Evolutionary conservation across 768 basidiomycete species (phyloP).

Genomic region (Russula vinacea): DNA sequence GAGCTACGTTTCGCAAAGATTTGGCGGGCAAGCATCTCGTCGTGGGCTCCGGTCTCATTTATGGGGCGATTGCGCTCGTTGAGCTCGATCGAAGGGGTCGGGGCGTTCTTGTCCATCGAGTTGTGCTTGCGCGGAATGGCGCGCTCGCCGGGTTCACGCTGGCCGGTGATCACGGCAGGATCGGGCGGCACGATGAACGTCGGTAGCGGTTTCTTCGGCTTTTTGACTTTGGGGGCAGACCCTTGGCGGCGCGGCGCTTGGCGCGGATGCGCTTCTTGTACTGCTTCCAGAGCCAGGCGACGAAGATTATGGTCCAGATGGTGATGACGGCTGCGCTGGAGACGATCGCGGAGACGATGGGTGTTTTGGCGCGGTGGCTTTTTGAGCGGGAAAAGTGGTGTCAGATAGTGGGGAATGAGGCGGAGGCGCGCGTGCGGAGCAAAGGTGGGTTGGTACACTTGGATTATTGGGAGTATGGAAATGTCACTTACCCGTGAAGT

Average conservation of each 20-base stretch:
- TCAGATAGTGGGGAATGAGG: no score
- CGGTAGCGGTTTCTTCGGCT: conserved; percentile 18
- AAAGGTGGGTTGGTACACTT: not conserved
- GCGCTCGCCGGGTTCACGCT: conserved; percentile 23
- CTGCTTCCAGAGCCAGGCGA: conserved; percentile 22
- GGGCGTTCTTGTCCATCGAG: not conserved
- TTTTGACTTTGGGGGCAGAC: conserved; percentile 22
- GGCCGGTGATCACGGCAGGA: conserved; percentile 26
- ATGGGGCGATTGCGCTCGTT: conserved; percentile 2
- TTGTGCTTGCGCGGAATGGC: conserved; percentile 19
- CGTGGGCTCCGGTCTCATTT: not conserved
- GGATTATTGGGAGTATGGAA: not conserved
- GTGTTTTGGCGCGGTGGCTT: conserved; percentile 28
- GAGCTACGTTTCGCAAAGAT: conserved; percentile 23
- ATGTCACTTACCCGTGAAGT: conserved; percentile 23
- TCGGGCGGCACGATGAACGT: conserved; percentile 30
- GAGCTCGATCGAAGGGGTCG: conserved; percentile 9
- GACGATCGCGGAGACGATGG: conserved; percentile 26
- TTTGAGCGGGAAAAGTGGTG: not conserved
- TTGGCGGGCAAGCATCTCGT: conserved; percentile 22
- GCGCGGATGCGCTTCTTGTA: conserved; percentile 23
- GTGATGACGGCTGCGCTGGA: conserved; percentile 10
- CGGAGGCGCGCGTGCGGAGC: not conserved
- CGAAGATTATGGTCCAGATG: conserved; percentile 25
- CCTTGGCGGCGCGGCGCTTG: conserved; percentile 20